Conservation (phyloP, 306 rosid species). For the Crataegus laevigata region DNA sequence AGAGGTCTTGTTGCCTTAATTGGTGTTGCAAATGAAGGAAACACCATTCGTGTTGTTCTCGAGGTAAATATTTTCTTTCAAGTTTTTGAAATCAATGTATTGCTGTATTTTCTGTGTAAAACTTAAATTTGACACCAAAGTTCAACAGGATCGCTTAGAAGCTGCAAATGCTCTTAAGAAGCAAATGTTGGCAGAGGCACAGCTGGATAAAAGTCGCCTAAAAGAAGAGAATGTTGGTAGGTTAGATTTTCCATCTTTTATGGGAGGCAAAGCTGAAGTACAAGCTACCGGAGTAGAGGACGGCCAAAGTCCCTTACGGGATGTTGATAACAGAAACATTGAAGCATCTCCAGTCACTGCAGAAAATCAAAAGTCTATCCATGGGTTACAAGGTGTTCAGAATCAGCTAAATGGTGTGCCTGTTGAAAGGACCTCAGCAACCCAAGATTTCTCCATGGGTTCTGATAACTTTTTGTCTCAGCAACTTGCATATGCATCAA, state of each 20-base stretch:
- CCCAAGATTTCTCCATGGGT: constrained; percentile 54
- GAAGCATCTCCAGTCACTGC: constrained; percentile 61
- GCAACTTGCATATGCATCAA: constrained; percentile 67
- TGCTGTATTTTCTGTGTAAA: neutral
- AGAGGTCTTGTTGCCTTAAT: constrained; percentile 76
- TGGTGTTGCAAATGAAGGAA: constrained; percentile 97
- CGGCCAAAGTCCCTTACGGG: constrained; percentile 74
- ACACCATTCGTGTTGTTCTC: constrained; percentile 82
- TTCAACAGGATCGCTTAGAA: constrained; percentile 89
- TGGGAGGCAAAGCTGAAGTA: constrained; percentile 58
- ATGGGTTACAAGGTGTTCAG: constrained; percentile 28
- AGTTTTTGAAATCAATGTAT: neutral
- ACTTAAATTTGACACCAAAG: constrained; percentile 20
- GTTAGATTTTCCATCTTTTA: constrained; percentile 47
- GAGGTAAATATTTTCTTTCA: constrained; percentile 50
- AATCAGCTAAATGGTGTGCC: constrained; percentile 31
- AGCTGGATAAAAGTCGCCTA: constrained; percentile 80
- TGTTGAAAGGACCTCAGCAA: constrained; percentile 40
- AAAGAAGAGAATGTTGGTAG: constrained; percentile 64
- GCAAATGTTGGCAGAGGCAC: constrained; percentile 99
- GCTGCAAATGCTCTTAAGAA: constrained; percentile 95
- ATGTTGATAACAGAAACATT: constrained; percentile 40
- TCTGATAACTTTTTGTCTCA: constrained; percentile 64
- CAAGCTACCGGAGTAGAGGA: constrained; percentile 50
- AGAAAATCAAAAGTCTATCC: constrained; percentile 48